Base-by-base conservation (phyloP, 345 rosid species). In the Syzygium oleosum region DNA sequence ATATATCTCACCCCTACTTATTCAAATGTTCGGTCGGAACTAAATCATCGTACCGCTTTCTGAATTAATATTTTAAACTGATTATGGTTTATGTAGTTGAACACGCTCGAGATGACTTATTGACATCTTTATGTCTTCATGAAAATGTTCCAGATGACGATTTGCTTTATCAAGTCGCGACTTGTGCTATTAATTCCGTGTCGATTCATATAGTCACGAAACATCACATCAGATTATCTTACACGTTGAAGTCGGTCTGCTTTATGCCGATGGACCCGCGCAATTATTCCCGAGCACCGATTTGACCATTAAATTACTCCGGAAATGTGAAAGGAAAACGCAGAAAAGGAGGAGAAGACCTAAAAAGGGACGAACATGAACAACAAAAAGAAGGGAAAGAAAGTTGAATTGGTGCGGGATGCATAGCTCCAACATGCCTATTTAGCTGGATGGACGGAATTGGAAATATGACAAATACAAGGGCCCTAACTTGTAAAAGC, bases 101-200 rank as follows among this genome's bases (percentile, higher is more conserved):
- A 34, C 46, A 4, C 2, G 13, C 80, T 68, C 21, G 46, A 7
- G 11, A 19, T 34, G 80, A 9, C 12, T 73, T 34, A 4, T 73
- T 9, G 49, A 22, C 5, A 73, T 41, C 12, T 34, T 21, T 2
- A 10, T 0, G 2, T 17, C 41, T 34, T 34, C 14, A 0, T 0
- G 46, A 68, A 19, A 34, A 34, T 38, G 25, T 19, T 34, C 6
- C 4, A 0, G 2, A 68, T 25, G 21, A 1, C 14, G 4, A 38
- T 73, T 38, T 41, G 14, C 49, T 34, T 34, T 34, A 2, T 73
- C 10, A 4, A 38, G 12, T 38, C 7, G 4, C 14, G 5, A 19
- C 13, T 41, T 7, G 3, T 19, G 8, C 13, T n/a, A n/a, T 61
- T n/a, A n/a, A n/a, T 41, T 9, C 38, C 14, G 3, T 38, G 23